These are phyloP conservation scores for Apiospora rasikravindrae DNA, from an alignment of 2,329 filamentous ascomycete genomes.

Conservation along the genomic window DNA sequence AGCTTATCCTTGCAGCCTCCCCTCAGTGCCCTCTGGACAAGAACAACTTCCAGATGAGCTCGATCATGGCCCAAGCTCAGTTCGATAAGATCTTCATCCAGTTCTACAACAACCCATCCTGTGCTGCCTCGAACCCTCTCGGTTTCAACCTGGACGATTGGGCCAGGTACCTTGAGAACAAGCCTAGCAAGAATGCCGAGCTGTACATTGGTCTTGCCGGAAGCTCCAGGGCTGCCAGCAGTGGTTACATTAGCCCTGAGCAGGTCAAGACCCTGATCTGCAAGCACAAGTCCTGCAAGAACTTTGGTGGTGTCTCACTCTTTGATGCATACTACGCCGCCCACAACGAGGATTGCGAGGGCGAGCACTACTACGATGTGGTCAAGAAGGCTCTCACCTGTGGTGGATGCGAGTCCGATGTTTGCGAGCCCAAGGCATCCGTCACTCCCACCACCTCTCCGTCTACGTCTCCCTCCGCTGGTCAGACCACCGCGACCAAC, in stretches of 20 bases:
- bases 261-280: slow-evolving; percentile 46
- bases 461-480: slow-evolving; percentile 5
- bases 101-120: slow-evolving; percentile 54
- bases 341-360: slow-evolving; percentile 36
- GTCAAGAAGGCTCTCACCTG: slow-evolving; percentile 44
- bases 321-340: slow-evolving; percentile 49
- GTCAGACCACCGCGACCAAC: background rate
- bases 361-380: slow-evolving; percentile 45
- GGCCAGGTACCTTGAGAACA: slow-evolving; percentile 41
- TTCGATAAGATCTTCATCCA: slow-evolving; percentile 51
- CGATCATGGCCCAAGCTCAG: slow-evolving; percentile 43
- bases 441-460: slow-evolving; percentile 13
- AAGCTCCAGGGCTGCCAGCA: slow-evolving; percentile 33
- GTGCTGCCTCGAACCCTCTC: slow-evolving; percentile 37
- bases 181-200: slow-evolving; percentile 48
- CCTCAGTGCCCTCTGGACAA: slow-evolving; percentile 49
- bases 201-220: slow-evolving; percentile 52
- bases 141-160: slow-evolving; percentile 52
- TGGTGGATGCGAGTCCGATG: slow-evolving; percentile 39
- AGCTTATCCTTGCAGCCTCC: slow-evolving; percentile 44
- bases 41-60: slow-evolving; percentile 48
- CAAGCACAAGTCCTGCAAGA: slow-evolving; percentile 39
- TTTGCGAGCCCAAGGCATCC: slow-evolving; percentile 23
- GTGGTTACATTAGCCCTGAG: slow-evolving; percentile 42
- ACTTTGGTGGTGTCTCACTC: slow-evolving; percentile 53